Evolutionary conservation across 2,329 filamentous ascomycete genomes (phyloP).

Genomic region (Ceratocystis cacaofunesta): DNA sequence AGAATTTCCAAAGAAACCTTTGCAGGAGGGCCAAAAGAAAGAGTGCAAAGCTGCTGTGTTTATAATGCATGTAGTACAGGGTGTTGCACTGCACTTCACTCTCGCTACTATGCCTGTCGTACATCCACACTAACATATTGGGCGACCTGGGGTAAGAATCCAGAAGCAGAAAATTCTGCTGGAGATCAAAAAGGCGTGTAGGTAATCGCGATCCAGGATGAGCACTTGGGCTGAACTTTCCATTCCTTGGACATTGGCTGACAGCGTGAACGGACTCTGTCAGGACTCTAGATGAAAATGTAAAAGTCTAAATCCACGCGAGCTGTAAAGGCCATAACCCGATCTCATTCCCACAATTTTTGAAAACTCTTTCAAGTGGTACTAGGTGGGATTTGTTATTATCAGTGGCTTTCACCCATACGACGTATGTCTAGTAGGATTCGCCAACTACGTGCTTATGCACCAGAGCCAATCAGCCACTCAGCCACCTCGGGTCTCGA

Average conservation of each 20-base stretch:
- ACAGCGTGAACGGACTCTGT: neutral
- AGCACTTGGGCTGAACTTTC: neutral
- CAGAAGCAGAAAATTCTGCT: neutral
- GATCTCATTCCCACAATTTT: neutral
- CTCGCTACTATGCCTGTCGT: slow-evolving; percentile 8
- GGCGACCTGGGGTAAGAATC: neutral
- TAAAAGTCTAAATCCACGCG: neutral
- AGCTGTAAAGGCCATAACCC: neutral
- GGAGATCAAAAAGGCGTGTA: neutral
- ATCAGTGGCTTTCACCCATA: neutral
- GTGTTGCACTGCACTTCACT: neutral
- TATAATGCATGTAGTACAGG: neutral
- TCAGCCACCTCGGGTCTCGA: neutral
- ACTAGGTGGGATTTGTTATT: neutral
- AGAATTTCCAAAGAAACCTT: neutral
- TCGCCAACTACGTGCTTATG: neutral
- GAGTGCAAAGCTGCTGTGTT: neutral
- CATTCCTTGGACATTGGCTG: neutral
- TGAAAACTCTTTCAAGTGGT: neutral
- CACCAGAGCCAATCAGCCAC: neutral
- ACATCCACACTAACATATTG: slow-evolving; percentile 1
- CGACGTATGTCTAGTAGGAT: neutral
- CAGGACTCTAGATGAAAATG: neutral
- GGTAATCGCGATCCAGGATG: neutral
- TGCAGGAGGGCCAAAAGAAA: neutral